Percentiles rank a stretch among this genome's conserved stretches.
phyloP scores from a whole-genome alignment of 768 basidiomycete species.

The Suillus discolor region DNA sequence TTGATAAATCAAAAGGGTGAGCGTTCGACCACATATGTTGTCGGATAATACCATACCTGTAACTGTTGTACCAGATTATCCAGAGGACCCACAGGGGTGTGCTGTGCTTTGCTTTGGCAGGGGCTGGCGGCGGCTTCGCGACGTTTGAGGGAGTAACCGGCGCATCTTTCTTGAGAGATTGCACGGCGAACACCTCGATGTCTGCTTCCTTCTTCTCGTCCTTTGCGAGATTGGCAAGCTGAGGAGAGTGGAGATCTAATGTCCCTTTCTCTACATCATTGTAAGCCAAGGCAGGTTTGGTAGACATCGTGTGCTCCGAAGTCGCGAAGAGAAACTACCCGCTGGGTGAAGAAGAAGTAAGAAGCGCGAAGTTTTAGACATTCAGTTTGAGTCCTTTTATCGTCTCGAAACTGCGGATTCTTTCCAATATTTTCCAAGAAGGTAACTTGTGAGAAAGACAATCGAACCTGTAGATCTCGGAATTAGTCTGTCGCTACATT shows the following conservation, averaged over 20 bases:
- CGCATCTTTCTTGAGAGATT: conserved; percentile 45
- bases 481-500: conserved; percentile 16
- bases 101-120: conserved; percentile 52
- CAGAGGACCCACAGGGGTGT: conserved; percentile 62
- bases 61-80: conserved; percentile 79
- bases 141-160: conserved; percentile 36
- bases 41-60: conserved; percentile 48
- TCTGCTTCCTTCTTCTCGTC: conserved; percentile 43
- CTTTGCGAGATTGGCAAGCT: conserved; percentile 32
- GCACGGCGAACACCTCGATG: conserved; percentile 31
- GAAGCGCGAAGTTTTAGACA: conserved; percentile 3
- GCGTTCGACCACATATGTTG: not conserved
- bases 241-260: conserved; percentile 44
- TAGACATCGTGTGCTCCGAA: conserved; percentile 41
- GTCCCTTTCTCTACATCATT: conserved; percentile 63
- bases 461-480: conserved; percentile 19
- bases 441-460: conserved; percentile 11
- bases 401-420: conserved; percentile 6
- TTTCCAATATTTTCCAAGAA: conserved; percentile 15
- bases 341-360: conserved; percentile 13
- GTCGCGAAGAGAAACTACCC: conserved; percentile 18
- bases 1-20: conserved; percentile 26
- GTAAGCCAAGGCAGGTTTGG: conserved; percentile 38
- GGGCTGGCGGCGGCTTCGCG: conserved; percentile 35
- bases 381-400: conserved; percentile 27